These are phyloP conservation scores for Nicotiana otophora DNA, from an alignment of 257 asterid genomes.

Conservation along the genomic window DNA sequence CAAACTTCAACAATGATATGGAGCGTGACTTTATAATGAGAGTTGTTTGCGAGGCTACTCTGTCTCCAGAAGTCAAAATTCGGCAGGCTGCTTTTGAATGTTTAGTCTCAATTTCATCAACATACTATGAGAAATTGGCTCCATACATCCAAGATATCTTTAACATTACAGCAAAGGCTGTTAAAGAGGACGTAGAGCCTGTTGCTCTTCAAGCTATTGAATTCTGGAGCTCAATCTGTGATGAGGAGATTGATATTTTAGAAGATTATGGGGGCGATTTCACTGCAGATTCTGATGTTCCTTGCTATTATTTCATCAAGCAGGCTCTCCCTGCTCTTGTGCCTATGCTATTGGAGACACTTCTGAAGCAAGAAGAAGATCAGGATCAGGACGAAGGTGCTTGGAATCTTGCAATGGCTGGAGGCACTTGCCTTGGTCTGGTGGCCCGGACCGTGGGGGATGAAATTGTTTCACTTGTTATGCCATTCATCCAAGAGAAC, in stretches of 20 bases:
- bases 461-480: constrained; percentile 69
- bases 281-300: constrained; percentile 69
- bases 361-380: constrained; percentile 81
- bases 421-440: constrained; percentile 84
- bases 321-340: constrained; percentile 79
- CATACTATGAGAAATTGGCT: constrained; percentile 68
- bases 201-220: constrained; percentile 87
- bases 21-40: constrained; percentile 83
- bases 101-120: constrained; percentile 69
- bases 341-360: constrained; percentile 69
- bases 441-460: constrained; percentile 82
- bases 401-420: constrained; percentile 90
- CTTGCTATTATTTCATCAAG: constrained; percentile 65
- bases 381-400: constrained; percentile 88
- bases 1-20: constrained; percentile 74
- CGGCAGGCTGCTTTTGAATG: constrained; percentile 85
- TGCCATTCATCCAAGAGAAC: constrained; percentile 73
- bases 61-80: constrained; percentile 68
- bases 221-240: constrained; percentile 78
- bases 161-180: constrained; percentile 69
- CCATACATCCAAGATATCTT: constrained; percentile 71
- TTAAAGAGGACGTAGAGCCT: constrained; percentile 62
- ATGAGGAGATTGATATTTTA: constrained; percentile 72
- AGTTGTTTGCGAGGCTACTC: constrained; percentile 80
- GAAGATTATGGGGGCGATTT: constrained; percentile 70